Evolutionary conservation across 148 eudicot species (phyloP).

Genomic region (Amaranthus hypochondriacus): DNA sequence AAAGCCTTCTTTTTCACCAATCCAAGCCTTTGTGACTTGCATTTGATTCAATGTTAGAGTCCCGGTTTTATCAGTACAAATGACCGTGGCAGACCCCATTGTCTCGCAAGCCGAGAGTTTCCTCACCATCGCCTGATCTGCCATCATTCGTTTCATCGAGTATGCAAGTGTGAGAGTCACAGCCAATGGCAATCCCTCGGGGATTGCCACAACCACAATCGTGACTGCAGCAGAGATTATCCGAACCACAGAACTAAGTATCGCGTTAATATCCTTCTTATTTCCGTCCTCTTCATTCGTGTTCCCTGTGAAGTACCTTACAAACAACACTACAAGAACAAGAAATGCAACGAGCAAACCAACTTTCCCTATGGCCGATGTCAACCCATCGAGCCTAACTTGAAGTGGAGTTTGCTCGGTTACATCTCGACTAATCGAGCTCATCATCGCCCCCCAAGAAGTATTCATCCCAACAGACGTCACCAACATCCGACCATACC

Average conservation of each 20-base stretch:
- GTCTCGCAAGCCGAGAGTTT: conserved; percentile 88
- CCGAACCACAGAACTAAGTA: conserved; percentile 48
- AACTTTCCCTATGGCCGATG: conserved; percentile 68
- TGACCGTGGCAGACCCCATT: conserved; percentile 89
- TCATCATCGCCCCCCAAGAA: conserved; percentile 86
- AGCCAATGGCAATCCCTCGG: conserved; percentile 83
- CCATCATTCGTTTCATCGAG: conserved; percentile 92
- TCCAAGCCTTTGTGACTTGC: conserved; percentile 68
- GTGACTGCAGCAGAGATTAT: conserved; percentile 69
- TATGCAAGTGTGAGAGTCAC: conserved; percentile 86
- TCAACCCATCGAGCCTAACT: conserved; percentile 57
- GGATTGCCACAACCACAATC: conserved; percentile 86
- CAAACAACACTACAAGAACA: conserved; percentile 60
- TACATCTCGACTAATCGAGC: conserved; percentile 56
- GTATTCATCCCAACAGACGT: conserved; percentile 76
- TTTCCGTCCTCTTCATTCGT: conserved; percentile 42
- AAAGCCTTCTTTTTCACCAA: conserved; percentile 40
- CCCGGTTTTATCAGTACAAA: conserved; percentile 82
- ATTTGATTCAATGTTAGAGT: conserved; percentile 77
- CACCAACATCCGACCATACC: conserved; percentile 66
- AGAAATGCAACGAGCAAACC: conserved; percentile 70
- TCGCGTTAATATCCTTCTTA: conserved; percentile 30
- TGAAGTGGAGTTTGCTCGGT: conserved; percentile 70
- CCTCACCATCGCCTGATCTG: conserved; percentile 88
- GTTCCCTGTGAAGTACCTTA: conserved; percentile 78